Percentiles rank a stretch among this genome's conserved stretches.
Conservation (phyloP, 139 green algal genomes). For the Chlorella vulgaris region DNA sequence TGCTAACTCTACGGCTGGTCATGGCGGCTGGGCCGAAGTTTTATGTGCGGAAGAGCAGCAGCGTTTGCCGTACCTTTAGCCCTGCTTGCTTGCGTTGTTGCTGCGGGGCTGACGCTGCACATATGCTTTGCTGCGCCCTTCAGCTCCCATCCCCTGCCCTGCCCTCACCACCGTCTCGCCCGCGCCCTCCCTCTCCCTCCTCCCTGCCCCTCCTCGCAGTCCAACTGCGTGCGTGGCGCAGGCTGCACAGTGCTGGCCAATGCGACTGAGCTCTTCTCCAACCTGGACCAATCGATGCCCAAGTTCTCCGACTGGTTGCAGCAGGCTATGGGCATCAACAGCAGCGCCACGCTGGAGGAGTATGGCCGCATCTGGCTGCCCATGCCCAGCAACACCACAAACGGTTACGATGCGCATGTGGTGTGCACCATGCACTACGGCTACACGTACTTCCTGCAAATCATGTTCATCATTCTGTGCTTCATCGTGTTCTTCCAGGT, state of each 20-base stretch:
- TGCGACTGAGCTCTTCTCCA: slow-evolving; percentile 33
- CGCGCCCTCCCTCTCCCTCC: not conserved
- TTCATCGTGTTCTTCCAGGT: slow-evolving; percentile 39
- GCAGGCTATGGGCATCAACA: slow-evolving; percentile 50
- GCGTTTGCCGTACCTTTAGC: too few species aligned
- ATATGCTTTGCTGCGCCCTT: not conserved
- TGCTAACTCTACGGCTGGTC: not conserved
- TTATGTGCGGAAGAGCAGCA: too few species aligned
- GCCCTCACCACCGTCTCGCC: not conserved
- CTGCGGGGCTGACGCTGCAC: not conserved
- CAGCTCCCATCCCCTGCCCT: not conserved
- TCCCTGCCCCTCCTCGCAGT: slow-evolving; percentile 5
- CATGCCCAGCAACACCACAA: slow-evolving; percentile 24
- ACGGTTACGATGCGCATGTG: slow-evolving; percentile 34
- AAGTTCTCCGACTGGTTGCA: slow-evolving; percentile 33
- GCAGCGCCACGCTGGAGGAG: slow-evolving; percentile 31
- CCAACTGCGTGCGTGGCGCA: slow-evolving; percentile 25
- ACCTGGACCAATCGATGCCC: slow-evolving; percentile 33
- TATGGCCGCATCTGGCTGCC: slow-evolving; percentile 19
- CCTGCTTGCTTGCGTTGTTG: not conserved
- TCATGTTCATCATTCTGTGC: slow-evolving; percentile 35
- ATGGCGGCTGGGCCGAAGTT: not conserved
- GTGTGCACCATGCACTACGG: slow-evolving; percentile 33
- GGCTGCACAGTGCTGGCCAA: slow-evolving; percentile 29
- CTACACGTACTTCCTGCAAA: slow-evolving; percentile 41